Evolutionary conservation across 2,329 filamentous ascomycete genomes (phyloP), one percentile per base, ranked within the genome.

Genomic region (Aspergillus tubingensis): DNA sequence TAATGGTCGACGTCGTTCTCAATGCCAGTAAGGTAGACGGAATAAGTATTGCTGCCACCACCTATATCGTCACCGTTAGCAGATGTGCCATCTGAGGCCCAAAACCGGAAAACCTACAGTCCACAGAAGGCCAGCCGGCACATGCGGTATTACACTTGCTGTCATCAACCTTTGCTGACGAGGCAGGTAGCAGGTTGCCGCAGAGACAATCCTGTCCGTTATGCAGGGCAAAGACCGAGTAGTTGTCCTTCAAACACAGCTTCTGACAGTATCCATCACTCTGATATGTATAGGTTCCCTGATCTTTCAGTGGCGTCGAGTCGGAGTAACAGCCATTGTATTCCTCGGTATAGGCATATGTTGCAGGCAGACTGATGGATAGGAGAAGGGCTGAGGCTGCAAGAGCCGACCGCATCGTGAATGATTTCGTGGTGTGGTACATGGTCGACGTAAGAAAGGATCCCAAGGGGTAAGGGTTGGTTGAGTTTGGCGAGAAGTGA

Each of bases 121-220:
- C 85, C 57, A 91, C 83, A 1, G 71, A 36, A 21, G 77, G 77
- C 68, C 80, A 93, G 8, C 86, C 90, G 23, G 84, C 80, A 73
- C 92, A 96, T 0, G 80, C 72, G 27, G 82, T 83, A 70, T 85
- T 81, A 78, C 92, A 96, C 15, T 86, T 77, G 7, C 72, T 73
- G 70, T 88, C 83, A 48, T 82, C 78, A 6, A 86, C 83, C 61
- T 87, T 72, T 43, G 79, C 79, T 15, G 78, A 78, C 41, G 79
- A 69, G 15, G 87, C 80, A 0, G 92, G 92, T 51, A 93, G 82
- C 60, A 81, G 76, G 64, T 86, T 78, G 61, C 92, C 92, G 70
- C 92, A 96, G 70, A 82, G 91, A 77, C 92, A 96, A 64, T 86
- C 76, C 17, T 81, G 80, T 15, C 85, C 85, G 17, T 82, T 81